Evolutionary conservation across 2,329 filamentous ascomycete species (phyloP), one percentile per base, ranked within the genome.

Genomic region (Curvularia verruculosa): DNA sequence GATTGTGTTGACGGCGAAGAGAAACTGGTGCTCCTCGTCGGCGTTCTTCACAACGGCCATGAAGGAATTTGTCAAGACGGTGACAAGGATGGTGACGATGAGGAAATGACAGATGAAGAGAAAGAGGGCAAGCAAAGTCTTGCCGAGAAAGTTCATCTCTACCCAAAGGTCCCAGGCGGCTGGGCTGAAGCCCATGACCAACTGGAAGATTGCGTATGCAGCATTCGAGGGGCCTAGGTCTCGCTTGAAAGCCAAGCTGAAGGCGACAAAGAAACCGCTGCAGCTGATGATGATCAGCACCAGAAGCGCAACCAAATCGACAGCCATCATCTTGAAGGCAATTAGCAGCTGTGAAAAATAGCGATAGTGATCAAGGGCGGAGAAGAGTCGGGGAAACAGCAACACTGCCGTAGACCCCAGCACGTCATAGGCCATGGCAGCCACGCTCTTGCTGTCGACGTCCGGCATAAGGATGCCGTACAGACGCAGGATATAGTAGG

Each of bases 261-360:
- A 96, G 59, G 96, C 95, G 49, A 96, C 92, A 67, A 96, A 96
- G 78, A 97, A 98, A 21, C 94, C 94, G 69, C 92, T 96, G 77
- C 93, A 97, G 62, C 88, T 87, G 63, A 97, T 92, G 43, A 96
- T 77, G 51, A 96, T 92, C 43, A 97, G 81, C 0, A 95, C 82
- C 50, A 95, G 88, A 1, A 97, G 88, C 1, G 94, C 93, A 4
- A 91, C 85, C 23, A 98, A 80, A 73, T 98, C 94, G 48, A 93
- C 85, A 1, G 91, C 92, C 92, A 98, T 97, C 73, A 97, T 86
- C 19, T 93, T 87, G 71, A 98, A 96, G 3, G 93, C 93, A 64
- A 97, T 96, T 49, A 97, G 84, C 19, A 98, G 83, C 77, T 96
- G 94, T 0, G 93, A 96, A 75, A 97, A 97, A 78, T 97, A 97